Conservation (phyloP, 78 protist species). For the Dictyostelium capitatum region DNA sequence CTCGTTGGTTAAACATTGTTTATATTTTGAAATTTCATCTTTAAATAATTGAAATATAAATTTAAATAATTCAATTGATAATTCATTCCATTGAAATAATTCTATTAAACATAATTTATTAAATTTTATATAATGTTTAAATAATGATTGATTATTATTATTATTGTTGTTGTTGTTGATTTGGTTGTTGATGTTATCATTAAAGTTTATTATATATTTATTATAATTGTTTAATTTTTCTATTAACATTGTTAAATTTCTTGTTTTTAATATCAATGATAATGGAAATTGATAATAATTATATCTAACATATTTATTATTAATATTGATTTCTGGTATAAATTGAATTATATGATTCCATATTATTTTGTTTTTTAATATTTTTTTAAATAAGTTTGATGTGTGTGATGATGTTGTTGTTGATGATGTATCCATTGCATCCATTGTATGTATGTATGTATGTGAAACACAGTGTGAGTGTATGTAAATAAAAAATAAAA, state of each 20-base stretch:
- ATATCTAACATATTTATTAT: not conserved
- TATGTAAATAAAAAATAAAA: no score
- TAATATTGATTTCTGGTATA: no score
- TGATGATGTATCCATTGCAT: no score
- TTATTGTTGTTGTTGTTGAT: not conserved
- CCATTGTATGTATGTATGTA: no score
- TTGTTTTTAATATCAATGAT: not conserved
- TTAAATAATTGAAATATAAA: not conserved
- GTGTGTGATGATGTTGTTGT: no score
- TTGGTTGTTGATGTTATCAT: not conserved
- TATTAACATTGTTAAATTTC: not conserved
- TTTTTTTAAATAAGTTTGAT: no score
- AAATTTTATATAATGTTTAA: not conserved
- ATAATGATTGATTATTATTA: not conserved
- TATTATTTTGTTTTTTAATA: no score
- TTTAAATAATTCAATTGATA: not conserved
- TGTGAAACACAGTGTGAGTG: no score
- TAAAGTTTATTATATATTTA: not conserved
- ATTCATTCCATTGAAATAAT: conserved; percentile 3
- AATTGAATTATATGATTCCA: no score
- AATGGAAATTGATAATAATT: not conserved
- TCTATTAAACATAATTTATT: not conserved
- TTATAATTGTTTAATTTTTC: conserved; percentile 1
- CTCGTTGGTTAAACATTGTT: not conserved
- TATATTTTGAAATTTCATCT: not conserved